These are phyloP conservation scores for Trametes cingulata DNA, from an alignment of 768 basidiomycete species.

Conservation along the genomic window DNA sequence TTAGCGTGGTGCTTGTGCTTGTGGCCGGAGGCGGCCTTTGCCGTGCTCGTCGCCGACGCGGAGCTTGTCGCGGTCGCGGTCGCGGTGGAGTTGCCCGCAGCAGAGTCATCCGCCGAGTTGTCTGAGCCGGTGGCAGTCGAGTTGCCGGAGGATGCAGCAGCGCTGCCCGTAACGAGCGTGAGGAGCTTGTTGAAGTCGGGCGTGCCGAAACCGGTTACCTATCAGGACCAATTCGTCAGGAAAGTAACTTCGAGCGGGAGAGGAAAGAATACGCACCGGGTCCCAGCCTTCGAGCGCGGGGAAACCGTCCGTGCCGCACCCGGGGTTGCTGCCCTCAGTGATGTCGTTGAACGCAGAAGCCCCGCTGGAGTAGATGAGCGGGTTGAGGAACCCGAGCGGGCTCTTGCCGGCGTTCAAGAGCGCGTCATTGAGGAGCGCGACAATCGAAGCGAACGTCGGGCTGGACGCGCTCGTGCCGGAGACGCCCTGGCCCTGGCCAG, in stretches of 20 bases:
- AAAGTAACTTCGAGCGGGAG: no score
- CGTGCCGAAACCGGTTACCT: conserved; percentile 36
- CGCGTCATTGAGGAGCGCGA: conserved; percentile 33
- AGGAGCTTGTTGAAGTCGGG: conserved; percentile 32
- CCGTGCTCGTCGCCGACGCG: background rate
- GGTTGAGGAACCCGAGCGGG: conserved; percentile 34
- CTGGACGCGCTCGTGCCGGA: conserved; percentile 29
- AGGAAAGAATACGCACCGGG: conserved; percentile 20
- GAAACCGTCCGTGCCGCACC: conserved; percentile 31
- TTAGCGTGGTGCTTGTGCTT: background rate
- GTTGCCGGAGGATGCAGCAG: conserved; percentile 3
- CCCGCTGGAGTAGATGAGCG: conserved; percentile 28
- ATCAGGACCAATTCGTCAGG: background rate
- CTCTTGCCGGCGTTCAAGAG: conserved; percentile 28
- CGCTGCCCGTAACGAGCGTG: conserved; percentile 19
- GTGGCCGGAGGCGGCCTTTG: background rate
- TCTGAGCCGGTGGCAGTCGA: background rate
- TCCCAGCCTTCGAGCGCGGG: conserved; percentile 29
- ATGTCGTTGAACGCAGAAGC: conserved; percentile 30
- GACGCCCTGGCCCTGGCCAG: conserved; percentile 24
- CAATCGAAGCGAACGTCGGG: conserved; percentile 30
- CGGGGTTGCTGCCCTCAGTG: conserved; percentile 30
- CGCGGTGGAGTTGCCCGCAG: background rate
- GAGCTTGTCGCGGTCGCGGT: background rate
- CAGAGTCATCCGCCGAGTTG: background rate